Evolutionary conservation across 805 yeast genomes (phyloP).

Genomic region (Brettanomyces anomalus): DNA sequence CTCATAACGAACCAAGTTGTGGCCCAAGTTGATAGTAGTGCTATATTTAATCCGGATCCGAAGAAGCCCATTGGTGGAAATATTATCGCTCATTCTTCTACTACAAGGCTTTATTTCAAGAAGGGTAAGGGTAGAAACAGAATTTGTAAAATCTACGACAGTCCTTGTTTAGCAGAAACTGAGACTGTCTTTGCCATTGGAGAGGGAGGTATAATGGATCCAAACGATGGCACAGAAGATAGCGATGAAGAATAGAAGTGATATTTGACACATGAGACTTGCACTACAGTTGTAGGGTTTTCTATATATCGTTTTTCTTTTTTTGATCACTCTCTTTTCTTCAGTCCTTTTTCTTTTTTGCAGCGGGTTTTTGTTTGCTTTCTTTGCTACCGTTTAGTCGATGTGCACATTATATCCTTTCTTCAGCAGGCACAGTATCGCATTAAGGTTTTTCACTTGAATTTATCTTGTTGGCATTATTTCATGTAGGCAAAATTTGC

Average conservation of each 20-base stretch:
- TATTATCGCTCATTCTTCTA: conserved; percentile 93
- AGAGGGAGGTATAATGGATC: conserved; percentile 96
- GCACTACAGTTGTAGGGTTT: no score
- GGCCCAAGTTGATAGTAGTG: conserved; percentile 93
- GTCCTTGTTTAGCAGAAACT: conserved; percentile 93
- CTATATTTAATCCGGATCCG: conserved; percentile 86
- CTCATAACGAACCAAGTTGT: conserved; percentile 95
- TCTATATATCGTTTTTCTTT: no score
- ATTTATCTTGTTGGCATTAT: no score
- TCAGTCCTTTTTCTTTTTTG: no score
- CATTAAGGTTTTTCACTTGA: no score
- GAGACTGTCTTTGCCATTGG: conserved; percentile 94
- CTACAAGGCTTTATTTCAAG: conserved; percentile 82
- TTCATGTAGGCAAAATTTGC: no score
- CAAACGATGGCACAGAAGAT: conserved; percentile 37
- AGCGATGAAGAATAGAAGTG: conserved; percentile 36
- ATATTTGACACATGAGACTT: not conserved
- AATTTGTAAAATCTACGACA: conserved; percentile 89
- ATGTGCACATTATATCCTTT: no score
- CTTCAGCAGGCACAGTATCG: no score
- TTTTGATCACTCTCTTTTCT: no score
- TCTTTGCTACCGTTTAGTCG: not conserved
- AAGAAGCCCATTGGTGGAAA: conserved; percentile 98
- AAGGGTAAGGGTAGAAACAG: conserved; percentile 91
- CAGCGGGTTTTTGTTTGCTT: no score